Conservation (phyloP, 2,329 filamentous ascomycete genomes). For the Calonectria pseudoturangicola region DNA sequence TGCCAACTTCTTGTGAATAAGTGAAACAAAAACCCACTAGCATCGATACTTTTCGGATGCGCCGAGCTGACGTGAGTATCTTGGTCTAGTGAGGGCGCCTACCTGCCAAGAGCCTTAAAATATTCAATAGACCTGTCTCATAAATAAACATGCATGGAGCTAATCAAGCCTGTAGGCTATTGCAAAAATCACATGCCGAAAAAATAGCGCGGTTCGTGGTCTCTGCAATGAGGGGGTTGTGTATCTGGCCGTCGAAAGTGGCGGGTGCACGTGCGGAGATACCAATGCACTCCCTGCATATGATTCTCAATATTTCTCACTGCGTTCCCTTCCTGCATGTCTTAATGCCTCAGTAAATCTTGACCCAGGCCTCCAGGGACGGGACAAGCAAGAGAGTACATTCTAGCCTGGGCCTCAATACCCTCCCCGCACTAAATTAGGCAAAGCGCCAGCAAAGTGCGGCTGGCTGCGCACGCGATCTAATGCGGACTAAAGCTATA, state of each 20-base stretch:
- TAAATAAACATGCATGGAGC: not conserved
- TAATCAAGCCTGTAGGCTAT: not conserved
- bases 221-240: not conserved
- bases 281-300: not conserved
- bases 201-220: not conserved
- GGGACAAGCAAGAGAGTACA: not conserved
- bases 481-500: not conserved
- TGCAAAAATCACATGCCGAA: not conserved
- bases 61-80: not conserved
- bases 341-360: not conserved
- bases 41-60: not conserved
- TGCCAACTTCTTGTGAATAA: not conserved
- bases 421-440: not conserved
- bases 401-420: not conserved
- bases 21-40: not conserved
- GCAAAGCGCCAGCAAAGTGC: not conserved
- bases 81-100: not conserved
- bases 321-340: no score
- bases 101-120: not conserved
- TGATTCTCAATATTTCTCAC: not conserved
- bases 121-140: not conserved
- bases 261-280: not conserved
- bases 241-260: no score
- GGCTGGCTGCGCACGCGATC: slow-evolving; percentile 15
- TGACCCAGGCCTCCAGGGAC: not conserved